Evolutionary conservation across 2,329 filamentous ascomycete genomes (phyloP), one percentile per base, ranked within the genome.

Genomic region (Aspergillus spinulosporus): DNA sequence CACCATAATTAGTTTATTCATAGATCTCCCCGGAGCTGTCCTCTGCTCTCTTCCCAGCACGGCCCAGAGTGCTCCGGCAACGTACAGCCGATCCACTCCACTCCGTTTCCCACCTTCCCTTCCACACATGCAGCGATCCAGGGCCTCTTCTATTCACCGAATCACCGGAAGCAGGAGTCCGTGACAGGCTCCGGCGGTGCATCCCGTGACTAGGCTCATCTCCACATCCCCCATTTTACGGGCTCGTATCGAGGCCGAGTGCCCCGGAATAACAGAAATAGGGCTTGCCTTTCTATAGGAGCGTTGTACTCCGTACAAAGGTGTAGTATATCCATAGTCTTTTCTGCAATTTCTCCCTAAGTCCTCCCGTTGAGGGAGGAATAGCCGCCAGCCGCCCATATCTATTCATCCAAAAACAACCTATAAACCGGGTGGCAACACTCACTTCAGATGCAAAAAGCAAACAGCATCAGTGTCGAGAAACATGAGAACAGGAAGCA

Each of bases 61-160:
- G 69, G 69, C 62, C 58, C 68, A 72, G 66, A 56, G 68, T 72
- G 67, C 68, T 71, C 69, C 69, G 69, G 57, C 48, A 51, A 53
- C 48, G 39, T 32, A 53, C 15, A n/a, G 44, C 36, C 47, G 58
- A 54, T 58, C 60, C 56, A 60, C 58, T 50, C 52, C 43, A 44
- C 49, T 9, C 49, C 54, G 44, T 45, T 34, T 50, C 48, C 52
- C 47, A 52, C 52, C 45, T 36, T 28, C 53, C 37, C 12, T 39
- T 43, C 14, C 48, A 57, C 39, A 34, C 47, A 48, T 53, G 50
- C 52, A 49, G 39, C 49, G 46, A 49, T 50, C 42, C 42, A 58
- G 47, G 48, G 44, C 15, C 40, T 43, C 7, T 26, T 43, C 9
- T 15, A 26, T 43, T 21, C 40, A 21, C 40, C 40, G 40, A 21